Evolutionary conservation across 306 rosid genomes (phyloP).

Genomic region (Corylus avellana): DNA sequence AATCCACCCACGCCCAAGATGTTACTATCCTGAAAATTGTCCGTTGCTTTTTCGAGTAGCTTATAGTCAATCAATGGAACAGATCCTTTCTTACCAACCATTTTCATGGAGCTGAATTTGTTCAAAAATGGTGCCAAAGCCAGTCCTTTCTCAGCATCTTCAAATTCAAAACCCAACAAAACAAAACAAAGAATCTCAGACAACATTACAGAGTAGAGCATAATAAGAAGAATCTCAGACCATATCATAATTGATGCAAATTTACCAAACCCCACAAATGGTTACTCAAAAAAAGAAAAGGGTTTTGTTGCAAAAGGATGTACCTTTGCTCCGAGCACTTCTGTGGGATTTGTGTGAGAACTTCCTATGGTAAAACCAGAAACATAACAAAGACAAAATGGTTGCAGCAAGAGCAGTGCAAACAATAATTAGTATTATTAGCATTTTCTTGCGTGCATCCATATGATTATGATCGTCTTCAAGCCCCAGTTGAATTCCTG

Average conservation of each 20-base stretch:
- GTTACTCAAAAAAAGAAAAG: not conserved
- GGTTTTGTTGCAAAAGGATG: not conserved
- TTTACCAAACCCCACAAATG: slow-evolving; percentile 13
- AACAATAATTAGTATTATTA: slow-evolving; percentile 44
- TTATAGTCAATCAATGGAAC: slow-evolving; percentile 68
- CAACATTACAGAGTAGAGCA: slow-evolving; percentile 23
- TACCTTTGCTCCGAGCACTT: slow-evolving; percentile 49
- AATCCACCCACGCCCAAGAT: slow-evolving; percentile 89
- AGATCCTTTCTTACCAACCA: slow-evolving; percentile 60
- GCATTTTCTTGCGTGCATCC: slow-evolving; percentile 60
- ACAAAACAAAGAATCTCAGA: slow-evolving; percentile 25
- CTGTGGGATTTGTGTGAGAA: slow-evolving; percentile 38
- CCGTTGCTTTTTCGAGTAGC: slow-evolving; percentile 66
- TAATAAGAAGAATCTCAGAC: slow-evolving; percentile 16
- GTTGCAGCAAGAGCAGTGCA: slow-evolving; percentile 47
- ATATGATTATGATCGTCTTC: slow-evolving; percentile 41
- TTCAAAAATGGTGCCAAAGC: slow-evolving; percentile 48
- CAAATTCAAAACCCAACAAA: slow-evolving; percentile 29
- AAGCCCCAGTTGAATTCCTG: slow-evolving; percentile 49
- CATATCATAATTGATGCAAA: slow-evolving; percentile 17
- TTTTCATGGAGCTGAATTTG: slow-evolving; percentile 53
- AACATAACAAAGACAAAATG: slow-evolving; percentile 41
- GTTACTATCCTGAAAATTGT: slow-evolving; percentile 63
- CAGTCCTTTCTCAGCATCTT: slow-evolving; percentile 75
- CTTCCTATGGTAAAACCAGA: slow-evolving; percentile 60